phyloP scores from a whole-genome alignment of 805 yeast species.

The Barnettozyma botsteinii region DNA sequence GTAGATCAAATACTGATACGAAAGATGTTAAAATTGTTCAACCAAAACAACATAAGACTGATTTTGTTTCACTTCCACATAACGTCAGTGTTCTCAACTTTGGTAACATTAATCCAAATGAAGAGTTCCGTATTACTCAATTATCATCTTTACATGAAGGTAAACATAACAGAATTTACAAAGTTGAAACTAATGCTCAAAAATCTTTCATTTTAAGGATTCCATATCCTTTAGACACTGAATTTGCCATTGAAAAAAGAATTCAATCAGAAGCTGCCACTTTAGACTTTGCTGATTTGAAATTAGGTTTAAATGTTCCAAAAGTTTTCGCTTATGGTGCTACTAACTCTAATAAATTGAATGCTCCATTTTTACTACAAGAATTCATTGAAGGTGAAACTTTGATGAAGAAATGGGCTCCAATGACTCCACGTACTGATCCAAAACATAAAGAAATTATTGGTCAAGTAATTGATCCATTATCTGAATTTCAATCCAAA shows the following conservation, averaged over 20 bases:
- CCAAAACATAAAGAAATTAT: constrained; percentile 46
- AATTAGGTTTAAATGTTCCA: constrained; percentile 67
- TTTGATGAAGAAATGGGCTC: constrained; percentile 89
- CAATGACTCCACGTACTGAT: constrained; percentile 57
- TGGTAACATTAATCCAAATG: constrained; percentile 40
- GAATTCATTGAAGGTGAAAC: constrained; percentile 76
- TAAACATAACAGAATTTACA: constrained; percentile 84
- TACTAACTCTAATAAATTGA: constrained; percentile 53
- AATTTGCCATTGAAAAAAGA: constrained; percentile 56
- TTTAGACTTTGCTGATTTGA: constrained; percentile 67
- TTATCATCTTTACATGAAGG: constrained; percentile 89
- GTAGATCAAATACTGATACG: constrained; percentile 30
- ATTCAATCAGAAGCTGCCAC: constrained; percentile 92
- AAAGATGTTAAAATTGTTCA: constrained; percentile 19
- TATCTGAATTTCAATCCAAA: constrained; percentile 59
- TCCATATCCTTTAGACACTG: constrained; percentile 75
- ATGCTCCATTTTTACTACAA: constrained; percentile 73
- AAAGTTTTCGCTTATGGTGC: constrained; percentile 63
- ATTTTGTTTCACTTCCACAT: constrained; percentile 40
- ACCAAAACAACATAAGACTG: constrained; percentile 36
- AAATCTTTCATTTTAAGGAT: constrained; percentile 70
- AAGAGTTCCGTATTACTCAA: constrained; percentile 51
- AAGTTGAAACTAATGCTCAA: constrained; percentile 55
- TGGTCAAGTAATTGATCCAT: constrained; percentile 60
- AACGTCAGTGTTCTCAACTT: constrained; percentile 39